Evolutionary conservation across 208 protist genomes (phyloP), one percentile per base, ranked within the genome.

Genomic region (Tritrichomonas foetus): DNA sequence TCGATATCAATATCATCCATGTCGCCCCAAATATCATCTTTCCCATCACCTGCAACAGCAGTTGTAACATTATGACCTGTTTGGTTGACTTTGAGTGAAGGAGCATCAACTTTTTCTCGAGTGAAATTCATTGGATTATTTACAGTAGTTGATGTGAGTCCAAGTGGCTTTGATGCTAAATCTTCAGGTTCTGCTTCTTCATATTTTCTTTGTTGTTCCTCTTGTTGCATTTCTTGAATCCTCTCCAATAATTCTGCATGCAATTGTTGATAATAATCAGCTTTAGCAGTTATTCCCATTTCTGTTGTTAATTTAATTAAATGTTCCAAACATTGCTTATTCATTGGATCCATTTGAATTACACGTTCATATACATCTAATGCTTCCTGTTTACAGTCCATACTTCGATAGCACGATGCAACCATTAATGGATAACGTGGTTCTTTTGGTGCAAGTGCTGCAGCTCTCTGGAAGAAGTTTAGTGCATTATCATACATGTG

Each of bases 401-500:
- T 93, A 20, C 30, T 72, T 49, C 47, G 66, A 49, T 93, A 74
- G 55, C 89, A 93, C 1, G 50, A 69, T n/a, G 95, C 94, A 75
- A 94, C 55, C 97, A 98, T 98, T 89, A 99, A 95, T 96, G 97
- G 97, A 98, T 98, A 99, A 95, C 98, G 98, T 93, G 98, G 97
- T 95, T 99, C 97, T 75, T 97, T 95, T 30, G 98, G 98, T 95
- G 98, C 96, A 66, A 99, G 98, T 94, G 98, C 96, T 44, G 98
- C 96, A 64, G 98, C 98, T 50, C 97, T 96, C 94, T 98, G 96
- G 95, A 99, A 99, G 95, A 98, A 99, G 95, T 97, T 95, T 41
- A 98, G 97, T 9, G 98, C 98, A 96, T 98, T 98, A 94, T 99
- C 98, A 95, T 98, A 99, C 39, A 98, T 96, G 95, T 99, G 97